Percentiles rank a stretch among this genome's conserved stretches.
These are phyloP conservation scores for Tuctoria greenei DNA, from an alignment of 176 grass and related monocot species.

Conservation along the genomic window DNA sequence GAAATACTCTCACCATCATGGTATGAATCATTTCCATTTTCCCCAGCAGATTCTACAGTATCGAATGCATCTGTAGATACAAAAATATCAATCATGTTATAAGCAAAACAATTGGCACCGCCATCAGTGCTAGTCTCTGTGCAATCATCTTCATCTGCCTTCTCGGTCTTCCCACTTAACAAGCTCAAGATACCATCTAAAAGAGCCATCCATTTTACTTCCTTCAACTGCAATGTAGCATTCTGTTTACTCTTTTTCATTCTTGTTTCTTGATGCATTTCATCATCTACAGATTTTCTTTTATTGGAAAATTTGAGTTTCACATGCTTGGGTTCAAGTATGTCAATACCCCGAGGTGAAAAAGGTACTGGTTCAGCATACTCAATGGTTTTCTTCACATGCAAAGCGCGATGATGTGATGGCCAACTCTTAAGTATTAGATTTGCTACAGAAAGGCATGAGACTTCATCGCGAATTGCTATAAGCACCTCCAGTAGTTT, in stretches of 20 bases:
- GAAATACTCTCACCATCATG: constrained; percentile 41
- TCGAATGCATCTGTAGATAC: constrained; percentile 49
- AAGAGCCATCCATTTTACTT: constrained; percentile 69
- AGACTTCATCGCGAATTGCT: constrained; percentile 83
- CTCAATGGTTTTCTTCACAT: constrained; percentile 85
- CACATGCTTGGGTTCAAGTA: constrained; percentile 81
- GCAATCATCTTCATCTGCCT: constrained; percentile 36
- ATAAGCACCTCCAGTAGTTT: constrained; percentile 94
- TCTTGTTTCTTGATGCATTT: constrained; percentile 38
- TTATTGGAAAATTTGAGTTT: constrained; percentile 75
- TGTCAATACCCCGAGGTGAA: constrained; percentile 71
- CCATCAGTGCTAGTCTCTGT: constrained; percentile 18
- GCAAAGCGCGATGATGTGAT: constrained; percentile 91
- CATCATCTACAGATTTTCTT: constrained; percentile 64
- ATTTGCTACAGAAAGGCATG: constrained; percentile 81
- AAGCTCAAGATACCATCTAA: constrained; percentile 59
- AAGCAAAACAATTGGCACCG: constrained; percentile 30
- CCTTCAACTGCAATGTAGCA: constrained; percentile 57
- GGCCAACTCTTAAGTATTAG: constrained; percentile 84
- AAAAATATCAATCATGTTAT: constrained; percentile 52
- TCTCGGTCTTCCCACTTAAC: constrained; percentile 44
- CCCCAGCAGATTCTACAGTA: constrained; percentile 47
- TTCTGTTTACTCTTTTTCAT: constrained; percentile 54
- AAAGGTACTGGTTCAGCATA: constrained; percentile 59
- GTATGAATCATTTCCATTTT: constrained; percentile 47